Evolutionary conservation across 768 basidiomycete genomes (phyloP), one percentile per base, ranked within the genome.

Genomic region (Pluteus cervinus): DNA sequence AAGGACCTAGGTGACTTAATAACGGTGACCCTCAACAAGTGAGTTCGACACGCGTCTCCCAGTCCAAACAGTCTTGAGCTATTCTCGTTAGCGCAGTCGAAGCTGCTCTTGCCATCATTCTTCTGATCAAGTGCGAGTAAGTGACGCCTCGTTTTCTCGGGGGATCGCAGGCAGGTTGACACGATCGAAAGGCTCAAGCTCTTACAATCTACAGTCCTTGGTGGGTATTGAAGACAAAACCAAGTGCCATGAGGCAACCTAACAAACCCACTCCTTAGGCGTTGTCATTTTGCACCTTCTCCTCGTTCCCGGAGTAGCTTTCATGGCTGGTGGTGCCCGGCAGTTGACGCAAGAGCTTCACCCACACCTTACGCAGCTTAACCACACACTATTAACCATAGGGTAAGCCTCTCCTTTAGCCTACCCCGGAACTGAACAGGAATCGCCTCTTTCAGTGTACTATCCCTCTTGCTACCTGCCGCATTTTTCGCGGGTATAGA

Each of bases 271-370:
- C n/a, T n/a, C n/a, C n/a, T n/a, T 41, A 77, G 80, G 84, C 12
- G 84, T 87, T 6, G 68, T 85, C 5, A 57, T 87, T n/a, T 65
- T 87, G 7, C 84, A 84, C 53, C 65, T 86, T 1, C 66, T 87
- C 1, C 68, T 87, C 10, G 65, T 86, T 29, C 83, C 84, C 0
- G 84, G 84, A 2, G 65, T 71, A 4, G 66, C 82, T 0, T 86
- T 86, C 52, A 63, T 86, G n/a, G 71, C 72, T 2, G 84, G 83
- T 16, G 84, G 84, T 30, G 76, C 75, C n/a, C 67, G 71, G 15
- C 63, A 86, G 18, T 61, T 74, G 50, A 71, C 81, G 33, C 84
- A 87, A 54, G 68, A 81, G 37, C 60, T 87, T 7, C 76, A 83
- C 47, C 79, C 79, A 2, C 76, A 79, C 47, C 50, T 73, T 7